Conservation (phyloP, 768 basidiomycete genomes). For the Sarcomyxa edulis region DNA sequence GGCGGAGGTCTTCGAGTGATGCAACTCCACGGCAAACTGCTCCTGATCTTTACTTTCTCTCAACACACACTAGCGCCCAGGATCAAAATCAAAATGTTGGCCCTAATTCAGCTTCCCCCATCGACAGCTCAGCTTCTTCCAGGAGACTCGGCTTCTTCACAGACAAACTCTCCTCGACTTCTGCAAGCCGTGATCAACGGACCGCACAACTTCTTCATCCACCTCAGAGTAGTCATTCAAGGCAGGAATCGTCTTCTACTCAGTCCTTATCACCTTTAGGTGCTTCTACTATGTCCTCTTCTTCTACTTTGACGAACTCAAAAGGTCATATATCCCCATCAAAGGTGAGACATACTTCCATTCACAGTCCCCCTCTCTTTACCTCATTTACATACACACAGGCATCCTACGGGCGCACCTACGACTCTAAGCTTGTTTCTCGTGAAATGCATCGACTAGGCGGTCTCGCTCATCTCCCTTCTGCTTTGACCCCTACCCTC, state of each 20-base stretch:
- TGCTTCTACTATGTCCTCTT: conserved; percentile 26
- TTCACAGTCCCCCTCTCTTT: conserved; percentile 7
- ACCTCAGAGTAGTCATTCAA: conserved; percentile 31
- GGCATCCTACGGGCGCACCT: conserved; percentile 64
- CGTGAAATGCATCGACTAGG: conserved; percentile 85
- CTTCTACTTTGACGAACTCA: conserved; percentile 23
- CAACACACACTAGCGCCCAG: conserved; percentile 21
- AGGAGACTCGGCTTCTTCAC: conserved; percentile 38
- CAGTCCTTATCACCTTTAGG: conserved; percentile 14
- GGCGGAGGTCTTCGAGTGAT: conserved; percentile 41
- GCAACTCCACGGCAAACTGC: conserved; percentile 43
- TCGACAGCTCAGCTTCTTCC: conserved; percentile 21
- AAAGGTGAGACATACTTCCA: conserved; percentile 27
- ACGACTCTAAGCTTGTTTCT: conserved; percentile 75
- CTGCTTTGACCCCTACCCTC: conserved; percentile 47
- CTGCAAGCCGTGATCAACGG: conserved; percentile 1
- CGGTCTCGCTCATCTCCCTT: conserved; percentile 47
- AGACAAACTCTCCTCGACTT: conserved; percentile 35
- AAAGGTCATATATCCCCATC: conserved; percentile 49
- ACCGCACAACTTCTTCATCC: conserved; percentile 30
- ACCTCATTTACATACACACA: conserved; percentile 13
- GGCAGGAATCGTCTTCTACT: conserved; percentile 25
- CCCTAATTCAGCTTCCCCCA: conserved; percentile 16
- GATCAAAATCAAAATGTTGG: conserved; percentile 24
- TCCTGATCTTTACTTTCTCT: conserved; percentile 31